Conservation (phyloP, 176 grass and related monocot genomes). For the Thinopyrum elongatum region DNA sequence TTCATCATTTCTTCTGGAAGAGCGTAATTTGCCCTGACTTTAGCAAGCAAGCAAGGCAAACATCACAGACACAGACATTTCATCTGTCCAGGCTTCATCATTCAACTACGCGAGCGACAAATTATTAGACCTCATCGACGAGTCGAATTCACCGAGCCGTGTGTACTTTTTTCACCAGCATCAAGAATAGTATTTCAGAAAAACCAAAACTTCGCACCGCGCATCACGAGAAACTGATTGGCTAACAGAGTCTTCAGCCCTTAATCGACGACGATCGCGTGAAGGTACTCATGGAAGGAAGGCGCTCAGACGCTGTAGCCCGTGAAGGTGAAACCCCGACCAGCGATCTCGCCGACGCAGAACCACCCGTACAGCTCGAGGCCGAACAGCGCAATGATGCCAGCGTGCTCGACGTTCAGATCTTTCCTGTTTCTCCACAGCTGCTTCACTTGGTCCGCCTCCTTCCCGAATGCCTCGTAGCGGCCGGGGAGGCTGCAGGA, state of each 20-base stretch:
- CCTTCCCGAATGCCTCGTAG: conserved; percentile 77
- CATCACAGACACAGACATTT: background rate
- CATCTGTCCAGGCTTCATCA: background rate
- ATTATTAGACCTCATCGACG: conserved; percentile 34
- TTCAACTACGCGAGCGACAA: background rate
- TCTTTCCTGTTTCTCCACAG: conserved; percentile 61
- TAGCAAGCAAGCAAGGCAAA: background rate
- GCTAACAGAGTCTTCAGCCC: conserved; percentile 13
- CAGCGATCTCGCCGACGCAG: conserved; percentile 70
- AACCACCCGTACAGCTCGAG: conserved; percentile 80
- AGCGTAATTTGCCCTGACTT: background rate
- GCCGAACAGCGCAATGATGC: conserved; percentile 69
- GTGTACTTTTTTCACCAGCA: background rate
- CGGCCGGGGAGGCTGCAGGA: conserved; percentile 69
- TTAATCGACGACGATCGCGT: background rate
- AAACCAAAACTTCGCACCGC: conserved; percentile 14
- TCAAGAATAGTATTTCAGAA: background rate
- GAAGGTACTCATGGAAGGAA: background rate
- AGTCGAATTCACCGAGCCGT: conserved; percentile 11
- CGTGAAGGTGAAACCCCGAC: conserved; percentile 82
- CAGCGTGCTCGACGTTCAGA: conserved; percentile 76
- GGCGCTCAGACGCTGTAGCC: conserved; percentile 70
- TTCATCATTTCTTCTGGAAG: background rate
- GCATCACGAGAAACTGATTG: background rate
- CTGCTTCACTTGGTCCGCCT: conserved; percentile 65